Evolutionary conservation across 257 asterid species (phyloP), one percentile per base, ranked within the genome.

Genomic region (Euphrasia confusa): DNA sequence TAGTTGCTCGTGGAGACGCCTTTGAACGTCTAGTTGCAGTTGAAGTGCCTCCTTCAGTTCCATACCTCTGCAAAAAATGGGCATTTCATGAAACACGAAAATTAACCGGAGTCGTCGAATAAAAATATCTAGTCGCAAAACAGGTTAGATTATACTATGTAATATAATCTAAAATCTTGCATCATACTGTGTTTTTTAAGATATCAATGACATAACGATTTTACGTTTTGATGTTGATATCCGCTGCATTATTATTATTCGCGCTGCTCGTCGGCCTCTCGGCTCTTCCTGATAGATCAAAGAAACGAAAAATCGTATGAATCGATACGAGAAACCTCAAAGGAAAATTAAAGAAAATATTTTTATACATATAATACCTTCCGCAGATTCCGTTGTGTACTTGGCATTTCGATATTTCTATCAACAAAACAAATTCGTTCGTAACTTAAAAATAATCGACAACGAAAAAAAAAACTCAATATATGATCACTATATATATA

Each of bases 321-420:
- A 55, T 18, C 32, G n/a, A 53, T n/a, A 17, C 24, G 0, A 7
- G 32, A 53, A 53, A 11, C 11, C 8, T 17, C 2, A 0, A 27
- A 17, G 10, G 3, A 1, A 4, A 14, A 18, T 5, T 18, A 18
- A 2, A 53, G 7, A 53, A 53, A 21, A 10, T 0, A 3, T 2
- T 11, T 47, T 13, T 48, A 6, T 14, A 53, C 1, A 44, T 3
- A 30, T 33, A 40, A 40, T 80, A 88, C 95, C 95, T 79, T 82
- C 95, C 62, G 67, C 71, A 61, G 85, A 75, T 66, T 82, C 95
- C n/a, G 89, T 87, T 17, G 63, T 52, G 58, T 49, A 70, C 78
- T 89, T 84, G 21, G 83, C 88, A 63, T 71, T 86, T 56, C 97
- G 81, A 66, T 84, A 89, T 74, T 89, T 89, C 97, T 88, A 67